These are phyloP conservation scores for Ophiocordyceps camponoti-floridani DNA, from an alignment of 2,329 filamentous ascomycete species.

Conservation along the genomic window DNA sequence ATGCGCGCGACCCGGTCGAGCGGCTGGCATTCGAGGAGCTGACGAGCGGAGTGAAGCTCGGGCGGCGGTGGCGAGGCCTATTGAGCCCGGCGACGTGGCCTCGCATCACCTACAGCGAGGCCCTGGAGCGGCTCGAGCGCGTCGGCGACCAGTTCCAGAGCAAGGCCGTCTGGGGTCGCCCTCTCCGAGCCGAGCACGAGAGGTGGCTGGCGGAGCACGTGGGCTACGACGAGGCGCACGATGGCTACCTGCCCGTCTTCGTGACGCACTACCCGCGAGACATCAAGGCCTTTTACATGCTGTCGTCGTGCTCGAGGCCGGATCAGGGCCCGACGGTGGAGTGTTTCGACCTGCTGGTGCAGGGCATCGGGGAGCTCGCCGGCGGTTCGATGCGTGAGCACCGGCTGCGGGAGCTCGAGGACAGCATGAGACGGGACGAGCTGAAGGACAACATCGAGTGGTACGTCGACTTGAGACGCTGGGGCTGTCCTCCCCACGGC, in stretches of 20 bases:
- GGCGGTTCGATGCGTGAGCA: constrained; percentile 85
- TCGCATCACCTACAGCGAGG: constrained; percentile 66
- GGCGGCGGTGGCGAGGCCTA: constrained; percentile 56
- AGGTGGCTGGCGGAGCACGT: constrained; percentile 60
- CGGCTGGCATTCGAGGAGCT: constrained; percentile 24
- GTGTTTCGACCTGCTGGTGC: constrained; percentile 80
- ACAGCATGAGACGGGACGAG: constrained; percentile 53
- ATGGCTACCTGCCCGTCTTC: constrained; percentile 52
- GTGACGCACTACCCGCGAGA: constrained; percentile 80
- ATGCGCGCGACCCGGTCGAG: constrained; percentile 20
- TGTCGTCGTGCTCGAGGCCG: constrained; percentile 14
- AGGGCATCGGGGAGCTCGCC: constrained; percentile 70
- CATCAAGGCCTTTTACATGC: constrained; percentile 77
- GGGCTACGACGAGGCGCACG: constrained; percentile 27
- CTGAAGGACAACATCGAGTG: constrained; percentile 46
- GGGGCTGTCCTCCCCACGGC: constrained; percentile 82
- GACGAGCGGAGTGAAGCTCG: constrained; percentile 28
- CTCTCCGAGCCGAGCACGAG: constrained; percentile 84
- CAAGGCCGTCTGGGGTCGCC: constrained; percentile 50
- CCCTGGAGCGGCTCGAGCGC: constrained; percentile 48
- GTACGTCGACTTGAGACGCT: constrained; percentile 78
- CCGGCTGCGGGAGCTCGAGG: constrained; percentile 45
- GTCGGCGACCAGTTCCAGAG: constrained; percentile 47
- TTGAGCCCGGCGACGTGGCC: constrained; percentile 42
- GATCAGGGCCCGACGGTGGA: constrained; percentile 44